phyloP scores from a whole-genome alignment of 75 land plant species.

The Cupressus sempervirens region DNA sequence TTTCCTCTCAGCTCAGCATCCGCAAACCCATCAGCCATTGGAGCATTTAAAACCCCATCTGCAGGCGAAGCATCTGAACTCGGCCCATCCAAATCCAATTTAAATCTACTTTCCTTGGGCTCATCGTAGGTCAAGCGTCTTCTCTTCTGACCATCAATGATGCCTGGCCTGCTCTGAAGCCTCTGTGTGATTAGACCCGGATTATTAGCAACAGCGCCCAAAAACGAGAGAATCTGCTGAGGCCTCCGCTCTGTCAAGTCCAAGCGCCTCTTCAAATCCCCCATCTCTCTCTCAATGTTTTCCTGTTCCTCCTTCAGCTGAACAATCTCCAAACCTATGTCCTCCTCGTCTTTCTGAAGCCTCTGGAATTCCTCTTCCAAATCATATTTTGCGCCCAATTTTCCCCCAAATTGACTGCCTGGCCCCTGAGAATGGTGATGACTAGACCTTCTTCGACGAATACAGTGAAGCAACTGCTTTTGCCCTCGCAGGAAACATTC shows the following conservation, averaged over 20 bases:
- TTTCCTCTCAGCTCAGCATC: too few relatives aligned
- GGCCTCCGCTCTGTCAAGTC: constrained; percentile 52
- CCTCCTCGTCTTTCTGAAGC: constrained; percentile 39
- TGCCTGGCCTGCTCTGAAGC: constrained; percentile 12
- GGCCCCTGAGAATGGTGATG: neutral
- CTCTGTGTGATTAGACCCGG: constrained; percentile 45
- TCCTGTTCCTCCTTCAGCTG: constrained; percentile 44
- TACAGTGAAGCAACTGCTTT: constrained; percentile 46
- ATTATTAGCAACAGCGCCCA: constrained; percentile 48
- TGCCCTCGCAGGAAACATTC: constrained; percentile 62
- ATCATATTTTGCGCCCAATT: constrained; percentile 8
- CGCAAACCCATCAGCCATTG: neutral
- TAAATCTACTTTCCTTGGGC: constrained; percentile 1
- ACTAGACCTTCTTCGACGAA: constrained; percentile 57
- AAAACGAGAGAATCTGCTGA: constrained; percentile 70
- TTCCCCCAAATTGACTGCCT: neutral
- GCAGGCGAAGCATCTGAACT: neutral
- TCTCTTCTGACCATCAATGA: constrained; percentile 11
- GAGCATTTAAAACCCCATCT: neutral
- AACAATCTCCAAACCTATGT: constrained; percentile 43
- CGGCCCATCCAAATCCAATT: neutral
- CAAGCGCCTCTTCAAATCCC: constrained; percentile 36
- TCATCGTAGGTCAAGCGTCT: constrained; percentile 15
- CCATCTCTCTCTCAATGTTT: constrained; percentile 31
- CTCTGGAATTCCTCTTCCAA: constrained; percentile 27